Conservation (phyloP, 495 filamentous ascomycete species). For the Astrocystis sublimbata region DNA sequence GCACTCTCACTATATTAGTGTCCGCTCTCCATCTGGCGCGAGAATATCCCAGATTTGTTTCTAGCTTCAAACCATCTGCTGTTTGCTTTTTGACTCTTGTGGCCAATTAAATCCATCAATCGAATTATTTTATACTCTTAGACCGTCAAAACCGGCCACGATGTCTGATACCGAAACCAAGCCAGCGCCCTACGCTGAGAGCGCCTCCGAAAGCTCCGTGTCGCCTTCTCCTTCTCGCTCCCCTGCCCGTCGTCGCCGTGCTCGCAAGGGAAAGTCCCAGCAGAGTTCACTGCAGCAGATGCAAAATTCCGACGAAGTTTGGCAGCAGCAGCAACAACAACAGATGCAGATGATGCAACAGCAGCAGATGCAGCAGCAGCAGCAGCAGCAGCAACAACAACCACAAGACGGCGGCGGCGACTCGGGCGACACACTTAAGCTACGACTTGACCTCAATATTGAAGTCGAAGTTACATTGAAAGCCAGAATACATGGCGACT, state of each 20-base stretch:
- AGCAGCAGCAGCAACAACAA: conserved; percentile 29
- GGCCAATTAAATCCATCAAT: neutral
- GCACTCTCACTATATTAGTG: conserved; percentile 1
- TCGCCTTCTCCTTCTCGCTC: conserved; percentile 10
- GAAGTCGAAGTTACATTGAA: conserved; percentile 82
- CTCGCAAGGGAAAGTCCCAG: conserved; percentile 5
- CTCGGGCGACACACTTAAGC: conserved; percentile 62
- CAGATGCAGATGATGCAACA: conserved; percentile 31
- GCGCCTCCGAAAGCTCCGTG: conserved; percentile 16
- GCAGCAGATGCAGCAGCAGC: conserved; percentile 22
- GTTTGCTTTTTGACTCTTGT: neutral
- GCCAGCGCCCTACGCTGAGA: conserved; percentile 14
- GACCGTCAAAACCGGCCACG: neutral
- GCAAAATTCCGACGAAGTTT: conserved; percentile 6
- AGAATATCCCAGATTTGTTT: neutral
- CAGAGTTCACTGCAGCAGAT: conserved; percentile 7
- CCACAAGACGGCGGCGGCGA: conserved; percentile 34
- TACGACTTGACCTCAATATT: conserved; percentile 77
- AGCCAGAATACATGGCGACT: conserved; percentile 83
- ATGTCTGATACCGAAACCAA: conserved; percentile 17
- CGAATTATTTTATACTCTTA: neutral
- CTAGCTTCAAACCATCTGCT: neutral
- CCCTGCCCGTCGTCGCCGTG: conserved; percentile 6
- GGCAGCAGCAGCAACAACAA: conserved; percentile 27
- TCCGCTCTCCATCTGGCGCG: neutral